phyloP scores from a whole-genome alignment of 495 filamentous ascomycete genomes.

The Xylaria palmicola region DNA sequence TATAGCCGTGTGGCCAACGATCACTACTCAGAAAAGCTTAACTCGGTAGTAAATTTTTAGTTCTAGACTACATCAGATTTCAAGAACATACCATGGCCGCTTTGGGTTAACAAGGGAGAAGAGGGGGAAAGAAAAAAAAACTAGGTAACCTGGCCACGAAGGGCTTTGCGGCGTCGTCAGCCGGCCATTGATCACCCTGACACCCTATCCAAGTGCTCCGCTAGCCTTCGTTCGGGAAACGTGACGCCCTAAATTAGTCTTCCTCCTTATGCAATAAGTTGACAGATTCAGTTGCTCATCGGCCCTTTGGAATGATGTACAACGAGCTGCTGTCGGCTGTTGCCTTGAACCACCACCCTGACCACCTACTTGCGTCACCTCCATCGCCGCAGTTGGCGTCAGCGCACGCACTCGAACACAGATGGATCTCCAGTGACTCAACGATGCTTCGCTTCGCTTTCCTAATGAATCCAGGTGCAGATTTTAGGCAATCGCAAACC shows the following conservation, averaged over 20 bases:
- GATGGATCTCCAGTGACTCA: neutral
- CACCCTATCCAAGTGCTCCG: neutral
- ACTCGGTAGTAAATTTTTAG: neutral
- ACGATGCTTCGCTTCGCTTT: constrained; percentile 4
- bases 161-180: too few relatives aligned
- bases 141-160: too few relatives aligned
- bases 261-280: neutral
- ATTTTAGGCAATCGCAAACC: too few relatives aligned
- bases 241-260: neutral
- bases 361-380: constrained; percentile 4
- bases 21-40: neutral
- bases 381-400: constrained; percentile 1
- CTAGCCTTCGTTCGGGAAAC: neutral
- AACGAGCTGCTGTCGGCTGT: neutral
- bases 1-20: neutral
- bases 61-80: too few relatives aligned
- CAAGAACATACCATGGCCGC: too few relatives aligned
- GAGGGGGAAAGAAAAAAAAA: too few relatives aligned
- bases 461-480: constrained; percentile 1
- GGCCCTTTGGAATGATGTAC: neutral
- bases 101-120: too few relatives aligned
- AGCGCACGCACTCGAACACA: constrained; percentile 1
- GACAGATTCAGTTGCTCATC: neutral
- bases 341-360: neutral
- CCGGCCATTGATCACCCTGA: neutral